Evolutionary conservation across 2,329 filamentous ascomycete genomes (phyloP), one percentile per base, ranked within the genome.

Genomic region (Myriosclerotinia scirpicola): DNA sequence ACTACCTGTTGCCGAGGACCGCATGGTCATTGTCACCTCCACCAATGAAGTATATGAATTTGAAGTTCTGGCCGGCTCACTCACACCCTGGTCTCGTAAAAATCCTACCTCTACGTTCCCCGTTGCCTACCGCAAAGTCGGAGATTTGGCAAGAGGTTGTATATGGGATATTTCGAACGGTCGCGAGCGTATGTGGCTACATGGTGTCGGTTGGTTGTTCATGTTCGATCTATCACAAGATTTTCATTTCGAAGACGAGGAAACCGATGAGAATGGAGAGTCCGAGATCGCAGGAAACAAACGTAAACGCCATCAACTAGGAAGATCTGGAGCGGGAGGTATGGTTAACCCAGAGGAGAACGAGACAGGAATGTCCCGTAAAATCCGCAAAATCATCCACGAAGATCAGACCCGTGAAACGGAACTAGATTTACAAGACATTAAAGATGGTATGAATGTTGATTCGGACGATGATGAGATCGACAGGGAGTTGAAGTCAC

Each of bases 171-270:
- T 89, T 1, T 81, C 82, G 38, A 75, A 76, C 38, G 71, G 72
- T 9, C 79, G 80, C n/a, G 81, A 87, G 56, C 85, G 94, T 17
- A 79, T 94, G 9, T 98, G 94, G 92, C 80, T 98, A 26, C 97
- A 96, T 74, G 93, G 94, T 8, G 85, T 87, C 52, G 88, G 86
- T 1, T 98, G 93, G 84, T 78, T 99, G 34, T 93, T 91, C 80
- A 98, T 98, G 93, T 86, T 99, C 68, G 93, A 98, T 76, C 80
- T 96, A 40, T 85, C 85, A 26, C 84, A 85, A 73, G 90, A 97
- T 76, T 83, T 59, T 68, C 71, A 62, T 40, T 61, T 61, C 17
- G 42, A 40, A 26, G 67, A 58, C 14, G 44, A 75, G 67, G 46
- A 74, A 74, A 66, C 70, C 7, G 69, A 67, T 36, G 55, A 60